Conservation (phyloP, 768 basidiomycete genomes). For the Boletellus ananas region DNA sequence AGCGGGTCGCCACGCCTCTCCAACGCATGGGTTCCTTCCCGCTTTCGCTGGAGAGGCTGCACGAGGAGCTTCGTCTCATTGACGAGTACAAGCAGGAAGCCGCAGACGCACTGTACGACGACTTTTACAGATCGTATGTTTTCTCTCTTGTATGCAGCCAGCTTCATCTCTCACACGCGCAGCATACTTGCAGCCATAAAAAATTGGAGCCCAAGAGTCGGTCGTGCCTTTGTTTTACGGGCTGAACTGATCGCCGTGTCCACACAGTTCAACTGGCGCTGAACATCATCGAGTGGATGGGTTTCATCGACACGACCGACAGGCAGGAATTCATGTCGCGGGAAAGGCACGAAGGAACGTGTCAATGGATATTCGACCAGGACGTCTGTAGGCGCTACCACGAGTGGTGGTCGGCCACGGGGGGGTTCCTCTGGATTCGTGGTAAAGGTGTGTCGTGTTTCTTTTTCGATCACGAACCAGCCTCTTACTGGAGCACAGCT, state of each 20-base stretch:
- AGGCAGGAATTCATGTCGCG: slow-evolving; percentile 25
- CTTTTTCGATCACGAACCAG: not conserved
- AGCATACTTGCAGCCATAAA: slow-evolving; percentile 8
- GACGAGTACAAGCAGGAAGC: slow-evolving; percentile 17
- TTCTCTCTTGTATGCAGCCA: too few species aligned
- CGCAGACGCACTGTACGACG: slow-evolving; percentile 15
- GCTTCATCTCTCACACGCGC: not conserved
- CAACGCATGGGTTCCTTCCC: slow-evolving; percentile 20
- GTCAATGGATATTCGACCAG: slow-evolving; percentile 21
- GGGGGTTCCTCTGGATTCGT: slow-evolving; percentile 26
- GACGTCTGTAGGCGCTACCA: slow-evolving; percentile 17
- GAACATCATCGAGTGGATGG: slow-evolving; percentile 21
- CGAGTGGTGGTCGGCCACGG: slow-evolving; percentile 16
- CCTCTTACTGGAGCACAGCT: slow-evolving; percentile 12
- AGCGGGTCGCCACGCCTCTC: slow-evolving; percentile 8
- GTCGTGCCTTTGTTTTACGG: not conserved
- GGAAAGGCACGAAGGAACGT: slow-evolving; percentile 22
- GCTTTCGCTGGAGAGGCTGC: slow-evolving; percentile 19
- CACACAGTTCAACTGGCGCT: slow-evolving; percentile 22
- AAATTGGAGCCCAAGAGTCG: slow-evolving; percentile 24
- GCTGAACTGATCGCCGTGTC: slow-evolving; percentile 2
- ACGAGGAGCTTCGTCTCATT: slow-evolving; percentile 21
- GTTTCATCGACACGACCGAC: slow-evolving; percentile 23
- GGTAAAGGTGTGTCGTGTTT: slow-evolving; percentile 16
- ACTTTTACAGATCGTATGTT: slow-evolving; percentile 22